phyloP scores from a whole-genome alignment of 441 rosid genomes.

The Erodium trifolium region DNA sequence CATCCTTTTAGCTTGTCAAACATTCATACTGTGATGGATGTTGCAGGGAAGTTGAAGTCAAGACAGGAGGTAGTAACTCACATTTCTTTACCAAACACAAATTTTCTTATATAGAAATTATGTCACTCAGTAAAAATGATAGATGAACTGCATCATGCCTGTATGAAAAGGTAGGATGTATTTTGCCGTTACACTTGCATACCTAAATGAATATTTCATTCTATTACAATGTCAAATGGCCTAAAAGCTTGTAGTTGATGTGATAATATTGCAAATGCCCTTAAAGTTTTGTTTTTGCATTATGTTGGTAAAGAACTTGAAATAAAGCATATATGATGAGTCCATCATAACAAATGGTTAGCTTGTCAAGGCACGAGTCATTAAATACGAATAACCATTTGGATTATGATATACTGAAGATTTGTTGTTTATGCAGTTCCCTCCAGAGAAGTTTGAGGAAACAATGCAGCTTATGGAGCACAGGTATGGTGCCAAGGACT shows the following conservation, averaged over 20 bases:
- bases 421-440: conserved; percentile 41
- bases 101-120: background rate
- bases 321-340: background rate
- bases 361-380: too few relatives aligned
- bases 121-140: background rate
- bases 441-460: conserved; percentile 78
- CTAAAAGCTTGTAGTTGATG: background rate
- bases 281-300: background rate
- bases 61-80: conserved; percentile 70
- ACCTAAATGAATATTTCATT: background rate
- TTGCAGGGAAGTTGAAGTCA: conserved; percentile 60
- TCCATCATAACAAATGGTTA: background rate
- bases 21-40: conserved; percentile 65
- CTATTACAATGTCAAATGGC: background rate
- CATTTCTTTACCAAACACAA: background rate
- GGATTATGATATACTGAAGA: conserved; percentile 39
- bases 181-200: background rate
- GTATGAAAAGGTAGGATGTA: background rate
- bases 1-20: conserved; percentile 71
- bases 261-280: background rate
- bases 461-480: conserved; percentile 91
- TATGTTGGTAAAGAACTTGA: background rate
- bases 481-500: conserved; percentile 88
- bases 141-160: background rate
- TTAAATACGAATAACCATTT: conserved; percentile 18